Percentiles rank a stretch among this genome's conserved stretches.
These are phyloP conservation scores for Tolypocladium pustulatum DNA, from an alignment of 2,329 filamentous ascomycete species.

Conservation along the genomic window DNA sequence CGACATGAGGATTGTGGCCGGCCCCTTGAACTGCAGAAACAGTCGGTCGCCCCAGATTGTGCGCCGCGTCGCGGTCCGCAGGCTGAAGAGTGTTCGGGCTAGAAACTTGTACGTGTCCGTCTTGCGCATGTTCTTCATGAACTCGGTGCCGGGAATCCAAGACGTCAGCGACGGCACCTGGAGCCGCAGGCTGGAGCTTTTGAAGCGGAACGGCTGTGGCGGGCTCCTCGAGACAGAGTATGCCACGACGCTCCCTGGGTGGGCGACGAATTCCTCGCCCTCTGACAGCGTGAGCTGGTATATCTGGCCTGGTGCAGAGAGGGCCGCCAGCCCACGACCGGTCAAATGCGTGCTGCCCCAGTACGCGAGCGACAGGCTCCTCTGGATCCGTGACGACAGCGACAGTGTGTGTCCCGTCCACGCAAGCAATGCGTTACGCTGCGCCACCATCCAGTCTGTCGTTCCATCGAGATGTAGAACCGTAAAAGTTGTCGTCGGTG, in stretches of 20 bases:
- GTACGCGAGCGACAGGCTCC: constrained; percentile 65
- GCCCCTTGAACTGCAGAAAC: constrained; percentile 83
- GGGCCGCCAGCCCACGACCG: constrained; percentile 74
- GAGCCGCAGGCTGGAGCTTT: constrained; percentile 62
- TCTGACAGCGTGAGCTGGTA: constrained; percentile 74
- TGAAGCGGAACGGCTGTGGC: constrained; percentile 80
- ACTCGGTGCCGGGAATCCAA: constrained; percentile 59
- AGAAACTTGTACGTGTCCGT: constrained; percentile 64
- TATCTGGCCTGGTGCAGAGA: constrained; percentile 79
- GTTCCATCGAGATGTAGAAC: constrained; percentile 86
- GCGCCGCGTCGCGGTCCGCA: constrained; percentile 68
- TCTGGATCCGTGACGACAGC: constrained; percentile 65
- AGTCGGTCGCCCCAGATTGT: constrained; percentile 91
- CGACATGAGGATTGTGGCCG: constrained; percentile 76
- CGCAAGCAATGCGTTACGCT: constrained; percentile 79
- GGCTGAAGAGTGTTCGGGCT: constrained; percentile 50
- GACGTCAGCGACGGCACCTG: constrained; percentile 63
- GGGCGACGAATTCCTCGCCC: constrained; percentile 83
- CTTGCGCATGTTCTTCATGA: constrained; percentile 61
- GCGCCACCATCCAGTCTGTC: constrained; percentile 88
- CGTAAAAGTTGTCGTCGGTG: constrained; percentile 75
- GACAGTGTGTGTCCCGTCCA: constrained; percentile 88
- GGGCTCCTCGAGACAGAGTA: constrained; percentile 68
- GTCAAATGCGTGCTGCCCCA: constrained; percentile 89
- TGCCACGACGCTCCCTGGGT: constrained; percentile 84